Evolutionary conservation across 805 yeast genomes (phyloP).

Genomic region (Yarrowia deformans): DNA sequence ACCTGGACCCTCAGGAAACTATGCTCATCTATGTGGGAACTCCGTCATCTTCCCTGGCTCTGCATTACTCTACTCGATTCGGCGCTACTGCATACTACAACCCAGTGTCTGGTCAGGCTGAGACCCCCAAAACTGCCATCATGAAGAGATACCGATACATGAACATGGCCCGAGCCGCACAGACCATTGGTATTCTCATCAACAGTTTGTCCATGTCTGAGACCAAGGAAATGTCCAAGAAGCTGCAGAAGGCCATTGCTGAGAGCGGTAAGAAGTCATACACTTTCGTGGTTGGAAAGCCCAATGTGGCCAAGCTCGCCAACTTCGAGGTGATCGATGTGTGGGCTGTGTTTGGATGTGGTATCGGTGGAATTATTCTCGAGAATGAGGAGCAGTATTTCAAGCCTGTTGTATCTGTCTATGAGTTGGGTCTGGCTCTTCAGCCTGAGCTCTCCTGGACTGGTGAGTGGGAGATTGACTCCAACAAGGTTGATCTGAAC

Average conservation of each 20-base stretch:
- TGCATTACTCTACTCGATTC: slow-evolving; percentile 78
- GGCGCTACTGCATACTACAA: slow-evolving; percentile 60
- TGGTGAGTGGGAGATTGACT: slow-evolving; percentile 90
- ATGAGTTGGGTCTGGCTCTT: slow-evolving; percentile 83
- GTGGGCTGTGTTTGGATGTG: slow-evolving; percentile 96
- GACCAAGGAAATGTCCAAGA: slow-evolving; percentile 70
- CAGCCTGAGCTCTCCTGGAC: slow-evolving; percentile 83
- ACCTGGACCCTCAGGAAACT: slow-evolving; percentile 28
- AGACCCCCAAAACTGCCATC: slow-evolving; percentile 70
- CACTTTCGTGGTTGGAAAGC: slow-evolving; percentile 95
- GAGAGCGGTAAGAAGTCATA: slow-evolving; percentile 89
- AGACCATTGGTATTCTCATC: slow-evolving; percentile 88
- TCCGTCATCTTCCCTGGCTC: slow-evolving; percentile 80
- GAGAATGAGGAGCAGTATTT: slow-evolving; percentile 75
- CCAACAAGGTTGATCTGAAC: slow-evolving; percentile 57
- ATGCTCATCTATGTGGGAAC: slow-evolving; percentile 28
- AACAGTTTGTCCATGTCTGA: slow-evolving; percentile 85
- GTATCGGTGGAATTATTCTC: slow-evolving; percentile 87
- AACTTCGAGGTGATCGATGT: slow-evolving; percentile 93
- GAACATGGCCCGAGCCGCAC: slow-evolving; percentile 89
- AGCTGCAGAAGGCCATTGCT: slow-evolving; percentile 65
- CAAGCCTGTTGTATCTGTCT: slow-evolving; percentile 93
- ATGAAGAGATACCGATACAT: slow-evolving; percentile 84
- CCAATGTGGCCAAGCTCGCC: slow-evolving; percentile 95
- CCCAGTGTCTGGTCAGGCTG: slow-evolving; percentile 48